These are phyloP conservation scores for Crithidia fasciculata DNA, from an alignment of 208 protist species.

Conservation along the genomic window DNA sequence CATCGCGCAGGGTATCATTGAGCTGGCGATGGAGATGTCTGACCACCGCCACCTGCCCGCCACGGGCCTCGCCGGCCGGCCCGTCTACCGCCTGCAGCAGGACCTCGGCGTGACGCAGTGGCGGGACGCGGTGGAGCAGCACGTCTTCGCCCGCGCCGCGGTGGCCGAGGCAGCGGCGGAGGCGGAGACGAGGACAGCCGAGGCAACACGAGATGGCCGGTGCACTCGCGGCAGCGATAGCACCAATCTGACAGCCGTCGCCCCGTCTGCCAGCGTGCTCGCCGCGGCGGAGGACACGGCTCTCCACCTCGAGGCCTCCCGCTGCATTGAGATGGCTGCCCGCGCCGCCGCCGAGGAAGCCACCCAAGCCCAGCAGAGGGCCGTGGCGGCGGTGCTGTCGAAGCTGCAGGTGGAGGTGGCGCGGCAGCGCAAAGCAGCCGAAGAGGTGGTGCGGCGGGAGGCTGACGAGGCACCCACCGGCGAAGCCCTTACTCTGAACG, in stretches of 20 bases:
- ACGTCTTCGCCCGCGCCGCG: constrained; percentile 41
- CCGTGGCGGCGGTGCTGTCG: constrained; percentile 20
- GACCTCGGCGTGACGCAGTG: constrained; percentile 78
- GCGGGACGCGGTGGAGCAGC: constrained; percentile 61
- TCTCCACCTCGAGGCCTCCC: constrained; percentile 14
- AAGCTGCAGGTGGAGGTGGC: constrained; percentile 30
- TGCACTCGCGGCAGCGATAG: not conserved
- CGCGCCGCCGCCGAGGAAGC: constrained; percentile 13
- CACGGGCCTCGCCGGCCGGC: constrained; percentile 34
- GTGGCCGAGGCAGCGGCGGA: not conserved
- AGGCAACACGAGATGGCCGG: not conserved
- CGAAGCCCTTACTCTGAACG: not conserved
- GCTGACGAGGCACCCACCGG: constrained; percentile 28
- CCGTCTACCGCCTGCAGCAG: constrained; percentile 58
- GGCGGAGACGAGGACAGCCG: not conserved
- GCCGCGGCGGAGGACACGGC: not conserved
- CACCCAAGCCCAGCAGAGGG: constrained; percentile 14
- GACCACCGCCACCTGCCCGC: constrained; percentile 67
- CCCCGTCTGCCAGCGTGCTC: not conserved
- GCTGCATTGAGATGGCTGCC: constrained; percentile 5
- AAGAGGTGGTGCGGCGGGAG: constrained; percentile 90
- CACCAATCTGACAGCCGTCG: not conserved
- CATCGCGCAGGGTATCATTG: constrained; percentile 55
- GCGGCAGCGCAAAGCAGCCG: constrained; percentile 76
- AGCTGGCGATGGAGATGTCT: constrained; percentile 74